Evolutionary conservation across 2,329 filamentous ascomycete genomes (phyloP).

Genomic region (Penicillium sp.): DNA sequence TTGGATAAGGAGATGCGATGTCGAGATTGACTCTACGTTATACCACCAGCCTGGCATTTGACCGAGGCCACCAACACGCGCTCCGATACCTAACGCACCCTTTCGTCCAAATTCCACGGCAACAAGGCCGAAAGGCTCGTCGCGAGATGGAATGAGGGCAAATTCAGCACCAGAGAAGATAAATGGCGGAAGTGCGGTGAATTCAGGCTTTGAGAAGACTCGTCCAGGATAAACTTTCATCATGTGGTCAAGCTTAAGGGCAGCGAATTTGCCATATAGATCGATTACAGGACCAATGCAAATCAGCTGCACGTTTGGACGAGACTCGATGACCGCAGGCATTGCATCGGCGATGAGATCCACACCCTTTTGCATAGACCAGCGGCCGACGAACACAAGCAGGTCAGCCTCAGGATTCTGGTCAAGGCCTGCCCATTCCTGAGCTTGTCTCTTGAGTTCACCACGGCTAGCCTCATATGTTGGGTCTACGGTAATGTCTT

Average conservation of each 20-base stretch:
- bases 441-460: slow-evolving; percentile 59
- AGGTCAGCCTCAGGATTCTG: slow-evolving; percentile 63
- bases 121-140: slow-evolving; percentile 68
- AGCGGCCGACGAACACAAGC: slow-evolving; percentile 67
- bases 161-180: slow-evolving; percentile 69
- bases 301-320: slow-evolving; percentile 61
- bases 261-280: slow-evolving; percentile 66
- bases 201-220: slow-evolving; percentile 66
- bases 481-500: slow-evolving; percentile 53
- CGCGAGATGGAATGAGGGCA: slow-evolving; percentile 65
- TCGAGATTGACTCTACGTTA: slow-evolving; percentile 64
- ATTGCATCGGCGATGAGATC: slow-evolving; percentile 68
- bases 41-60: slow-evolving; percentile 73
- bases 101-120: slow-evolving; percentile 69
- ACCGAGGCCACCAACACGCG: slow-evolving; percentile 64
- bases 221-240: slow-evolving; percentile 65
- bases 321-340: slow-evolving; percentile 60
- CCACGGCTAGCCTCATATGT: slow-evolving; percentile 56
- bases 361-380: slow-evolving; percentile 68
- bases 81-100: slow-evolving; percentile 65
- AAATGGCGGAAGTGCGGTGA: slow-evolving; percentile 64
- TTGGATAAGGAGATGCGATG: slow-evolving; percentile 62
- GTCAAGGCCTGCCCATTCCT: slow-evolving; percentile 66
- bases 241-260: slow-evolving; percentile 62
- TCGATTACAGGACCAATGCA: slow-evolving; percentile 67